Evolutionary conservation across 2,329 filamentous ascomycete genomes (phyloP), one percentile per base, ranked within the genome.

Genomic region (Apiospora hydei): DNA sequence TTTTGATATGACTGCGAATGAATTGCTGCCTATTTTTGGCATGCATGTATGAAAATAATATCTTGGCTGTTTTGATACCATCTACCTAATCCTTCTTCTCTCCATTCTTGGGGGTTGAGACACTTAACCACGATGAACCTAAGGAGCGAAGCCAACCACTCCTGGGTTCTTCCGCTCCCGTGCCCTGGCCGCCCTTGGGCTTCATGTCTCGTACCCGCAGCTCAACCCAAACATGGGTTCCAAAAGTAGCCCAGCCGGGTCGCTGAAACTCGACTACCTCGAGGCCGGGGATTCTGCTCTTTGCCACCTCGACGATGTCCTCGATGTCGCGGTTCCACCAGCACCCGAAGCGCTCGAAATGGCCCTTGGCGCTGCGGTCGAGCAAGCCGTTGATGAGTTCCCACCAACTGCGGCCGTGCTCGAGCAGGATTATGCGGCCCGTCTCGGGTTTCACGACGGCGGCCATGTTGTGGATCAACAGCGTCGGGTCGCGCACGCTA

Each of bases 261-360:
- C 87, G 84, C 75, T 87, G 82, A 30, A 91, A 78, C 73, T 83
- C 82, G 61, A 91, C 85, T 53, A 92, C 81, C 78, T 90, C 87
- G 69, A 92, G 81, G 1, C 89, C 88, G 0, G 87, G 88, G 4
- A 87, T 83, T 69, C 78, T 78, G 69, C 76, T 74, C 26, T 82
- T 82, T 43, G 88, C 89, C 73, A 86, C 83, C 70, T 84, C 81
- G 11, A 91, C 85, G 43, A 91, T 83, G 46, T 77, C 81, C 76
- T 87, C 86, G 72, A 92, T 87, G 77, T 92, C 90, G 70, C 90
- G 83, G 81, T 92, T 92, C 89, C 89, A 92, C 90, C 90, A 92
- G 81, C 90, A 92, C 3, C 90, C 90, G 77, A 89, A 92, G 76
- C 87, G 85, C 30, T 83, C 82, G 72, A 90, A 91, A 77, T 92